These are phyloP conservation scores for Santalum album DNA, from an alignment of 164 flowering plant genomes.

Conservation along the genomic window DNA sequence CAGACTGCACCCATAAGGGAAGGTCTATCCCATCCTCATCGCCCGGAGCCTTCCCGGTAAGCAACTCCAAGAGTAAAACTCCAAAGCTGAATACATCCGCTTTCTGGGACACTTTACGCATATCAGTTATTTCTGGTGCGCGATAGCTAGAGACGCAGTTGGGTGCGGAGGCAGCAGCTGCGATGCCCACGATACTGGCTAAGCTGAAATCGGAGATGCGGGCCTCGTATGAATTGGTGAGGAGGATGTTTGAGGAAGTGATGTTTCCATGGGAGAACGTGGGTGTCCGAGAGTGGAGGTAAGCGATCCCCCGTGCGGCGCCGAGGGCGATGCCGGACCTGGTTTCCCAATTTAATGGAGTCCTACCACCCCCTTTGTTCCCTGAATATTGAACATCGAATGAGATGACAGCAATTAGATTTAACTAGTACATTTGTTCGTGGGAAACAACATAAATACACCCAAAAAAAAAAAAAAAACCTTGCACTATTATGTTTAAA, in stretches of 20 bases:
- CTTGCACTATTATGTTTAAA: too few relatives aligned
- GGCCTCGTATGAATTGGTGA: constrained; percentile 78
- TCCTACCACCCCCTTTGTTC: constrained; percentile 64
- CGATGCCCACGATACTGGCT: constrained; percentile 60
- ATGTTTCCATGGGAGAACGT: constrained; percentile 86
- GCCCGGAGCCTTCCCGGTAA: constrained; percentile 79
- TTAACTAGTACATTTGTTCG: too few relatives aligned
- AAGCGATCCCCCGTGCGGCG: constrained; percentile 79
- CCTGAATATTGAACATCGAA: constrained; percentile 58
- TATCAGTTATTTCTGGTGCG: constrained; percentile 81
- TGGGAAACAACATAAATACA: too few relatives aligned
- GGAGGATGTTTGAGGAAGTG: constrained; percentile 79
- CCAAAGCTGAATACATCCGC: constrained; percentile 91
- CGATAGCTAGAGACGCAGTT: constrained; percentile 63
- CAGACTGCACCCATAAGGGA: constrained; percentile 85
- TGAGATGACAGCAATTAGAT: too few relatives aligned
- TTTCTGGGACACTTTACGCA: constrained; percentile 67
- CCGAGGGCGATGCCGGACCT: constrained; percentile 78
- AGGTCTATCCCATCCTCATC: constrained; percentile 77
- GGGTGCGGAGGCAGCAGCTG: constrained; percentile 53
- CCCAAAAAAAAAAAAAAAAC: too few relatives aligned
- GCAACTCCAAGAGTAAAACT: constrained; percentile 70
- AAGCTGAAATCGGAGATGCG: constrained; percentile 91
- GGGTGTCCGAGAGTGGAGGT: constrained; percentile 55
- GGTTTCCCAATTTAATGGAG: constrained; percentile 91